Evolutionary conservation across 2,329 filamentous ascomycete species (phyloP), one percentile per base, ranked within the genome.

Genomic region (Calonectria honghensis): DNA sequence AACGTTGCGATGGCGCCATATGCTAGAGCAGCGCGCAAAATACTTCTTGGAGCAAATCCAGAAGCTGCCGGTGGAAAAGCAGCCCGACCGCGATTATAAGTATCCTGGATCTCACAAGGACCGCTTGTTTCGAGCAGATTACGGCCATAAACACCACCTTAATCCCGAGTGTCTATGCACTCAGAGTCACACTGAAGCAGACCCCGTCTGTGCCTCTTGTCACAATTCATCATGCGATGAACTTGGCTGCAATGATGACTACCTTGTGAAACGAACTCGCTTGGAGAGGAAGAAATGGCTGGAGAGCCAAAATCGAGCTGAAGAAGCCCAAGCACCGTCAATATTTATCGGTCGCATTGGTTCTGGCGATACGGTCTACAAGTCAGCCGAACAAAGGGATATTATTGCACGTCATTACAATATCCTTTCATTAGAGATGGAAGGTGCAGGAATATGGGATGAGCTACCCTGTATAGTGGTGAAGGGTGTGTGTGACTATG

Each of bases 351-450:
- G 86, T 0, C 75, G 73, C 0, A 76, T 88, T 1, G 86, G 81
- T 0, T 87, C 85, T 0, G 85, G 81, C 6, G 81, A 88, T 31
- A 79, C 70, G 1, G 83, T 88, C 0, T 81, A 87, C 68, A 86
- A 84, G 35, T 83, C 82, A 2, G 84, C 81, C 1, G 59, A 79
- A 13, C 76, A 83, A 6, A 31, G 35, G 11, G 68, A 71, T 5
- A 50, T 6, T 2, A 27, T 71, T 4, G 52, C 63, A 7, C 6
- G 13, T 10, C 18, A 51, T 3, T n/a, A 67, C 3, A 24, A 20
- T 1, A 20, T 67, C 2, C 35, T 74, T 1, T 69, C 61, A 0
- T 67, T 71, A 31, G 68, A 74, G 13, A 70, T 68, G 67, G 68
- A 68, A 20, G 72, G 68, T 1, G 50, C 51, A 2, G 72, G 63